Percentiles rank a stretch among this genome's conserved stretches.
These are phyloP conservation scores for Vitrella brassicaformis DNA, from an alignment of 73 alveolate genomes.

Conservation along the genomic window DNA sequence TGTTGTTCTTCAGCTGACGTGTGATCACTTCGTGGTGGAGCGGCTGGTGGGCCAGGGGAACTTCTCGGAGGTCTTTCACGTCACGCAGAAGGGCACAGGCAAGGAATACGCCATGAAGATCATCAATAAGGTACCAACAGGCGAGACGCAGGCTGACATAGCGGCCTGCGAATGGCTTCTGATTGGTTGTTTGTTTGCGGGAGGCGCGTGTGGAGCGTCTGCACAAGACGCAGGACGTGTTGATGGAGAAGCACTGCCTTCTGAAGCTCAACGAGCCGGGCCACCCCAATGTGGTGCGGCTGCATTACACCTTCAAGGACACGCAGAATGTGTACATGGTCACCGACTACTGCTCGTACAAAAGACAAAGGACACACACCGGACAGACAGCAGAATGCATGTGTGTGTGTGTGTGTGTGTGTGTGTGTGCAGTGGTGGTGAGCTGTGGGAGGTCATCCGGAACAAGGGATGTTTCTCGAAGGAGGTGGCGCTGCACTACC, in stretches of 20 bases:
- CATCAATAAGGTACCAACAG: constrained; percentile 5
- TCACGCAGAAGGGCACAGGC: constrained; percentile 18
- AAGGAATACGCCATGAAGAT: constrained; percentile 14
- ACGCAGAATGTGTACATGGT: constrained; percentile 1
- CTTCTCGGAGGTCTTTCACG: constrained; percentile 12
- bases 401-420: too few relatives aligned
- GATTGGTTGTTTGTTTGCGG: not conserved
- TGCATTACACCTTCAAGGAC: constrained; percentile 15
- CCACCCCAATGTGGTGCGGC: constrained; percentile 15
- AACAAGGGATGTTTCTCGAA: constrained; percentile 13
- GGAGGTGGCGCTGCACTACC: constrained; percentile 9
- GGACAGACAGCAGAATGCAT: too few relatives aligned
- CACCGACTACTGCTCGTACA: too few relatives aligned
- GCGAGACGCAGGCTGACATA: too few relatives aligned
- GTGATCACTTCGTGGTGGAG: constrained; percentile 9
- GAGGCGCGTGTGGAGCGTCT: constrained; percentile 10
- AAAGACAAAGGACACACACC: too few relatives aligned
- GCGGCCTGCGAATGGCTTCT: too few relatives aligned
- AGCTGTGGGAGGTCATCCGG: constrained; percentile 23
- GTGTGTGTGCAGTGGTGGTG: constrained; percentile 30
- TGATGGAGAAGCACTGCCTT: constrained; percentile 28
- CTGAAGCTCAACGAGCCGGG: constrained; percentile 2
- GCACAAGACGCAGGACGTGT: constrained; percentile 18
- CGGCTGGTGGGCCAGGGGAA: constrained; percentile 16
- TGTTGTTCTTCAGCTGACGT: not conserved